Evolutionary conservation across 768 basidiomycete species (phyloP), one percentile per base, ranked within the genome.

Genomic region (Kwoniella dendrophila): DNA sequence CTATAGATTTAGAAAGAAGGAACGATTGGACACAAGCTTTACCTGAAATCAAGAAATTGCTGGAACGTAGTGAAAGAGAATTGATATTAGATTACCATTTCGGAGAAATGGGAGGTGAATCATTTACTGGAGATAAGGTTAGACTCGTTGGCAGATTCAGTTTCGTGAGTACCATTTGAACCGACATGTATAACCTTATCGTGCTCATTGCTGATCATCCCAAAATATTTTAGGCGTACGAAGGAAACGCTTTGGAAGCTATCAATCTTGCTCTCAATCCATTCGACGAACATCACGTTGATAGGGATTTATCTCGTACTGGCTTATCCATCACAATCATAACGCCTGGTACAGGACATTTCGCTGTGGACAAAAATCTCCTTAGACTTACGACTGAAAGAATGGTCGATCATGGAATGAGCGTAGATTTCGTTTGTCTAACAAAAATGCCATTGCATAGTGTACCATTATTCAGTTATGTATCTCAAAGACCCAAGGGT

Each of bases 231-330:
- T 89, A 77, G 75, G 95, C 96, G 0, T 92, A 95, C 70, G 93
- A 98, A 67, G 92, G 93, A 0, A 93, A 93, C 40, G 83, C 98
- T n/a, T 84, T 98, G 4, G 96, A 98, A 78, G 92, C 92, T 1
- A 83, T 98, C 53, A 98, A 98, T 72, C 84, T 99, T 45, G 90
- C 87, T 0, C 84, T 97, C 16, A 95, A 92, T 73, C 90, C 94
- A 0, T 88, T 88, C 16, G 95, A 98, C 79, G 90, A 88, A 1
- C 92, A 96, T 75, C 94, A 96, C 74, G 87, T 98, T 67, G 96
- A 98, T 77, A 87, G 96, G 20, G 96, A 95, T 32, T 82, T 98
- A 8, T 90, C 88, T 2, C 83, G 92, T 14, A 98, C 94, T 0
- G 95, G 95, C 22, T 80, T 88, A 0, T 86, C 87, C 14, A 90